phyloP scores from a whole-genome alignment of 2,329 filamentous ascomycete genomes.

The Penicillium occitanis region DNA sequence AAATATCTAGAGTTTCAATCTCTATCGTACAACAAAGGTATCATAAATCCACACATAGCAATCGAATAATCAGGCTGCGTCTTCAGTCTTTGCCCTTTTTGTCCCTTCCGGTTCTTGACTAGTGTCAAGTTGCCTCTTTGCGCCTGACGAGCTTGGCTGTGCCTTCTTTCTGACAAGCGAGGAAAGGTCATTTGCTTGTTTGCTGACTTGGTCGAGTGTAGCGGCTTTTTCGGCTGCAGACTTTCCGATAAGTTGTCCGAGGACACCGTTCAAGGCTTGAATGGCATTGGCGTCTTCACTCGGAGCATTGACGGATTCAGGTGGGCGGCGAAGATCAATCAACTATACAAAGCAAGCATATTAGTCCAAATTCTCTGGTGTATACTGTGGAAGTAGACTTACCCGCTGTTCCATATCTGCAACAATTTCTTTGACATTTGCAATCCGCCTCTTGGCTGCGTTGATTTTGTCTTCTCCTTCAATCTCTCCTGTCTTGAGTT shows the following conservation, averaged over 20 bases:
- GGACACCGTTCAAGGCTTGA: constrained; percentile 55
- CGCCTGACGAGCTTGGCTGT: constrained; percentile 25
- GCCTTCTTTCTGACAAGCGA: constrained; percentile 59
- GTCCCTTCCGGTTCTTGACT: constrained; percentile 15
- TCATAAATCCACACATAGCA: constrained; percentile 8
- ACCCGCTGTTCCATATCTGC: constrained; percentile 61
- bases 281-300: constrained; percentile 44
- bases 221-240: constrained; percentile 54
- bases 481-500: constrained; percentile 38
- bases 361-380: neutral
- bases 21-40: constrained; percentile 13
- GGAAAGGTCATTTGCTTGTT: constrained; percentile 59
- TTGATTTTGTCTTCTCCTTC: constrained; percentile 43
- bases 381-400: constrained; percentile 26
- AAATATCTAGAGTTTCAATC: neutral
- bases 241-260: constrained; percentile 59
- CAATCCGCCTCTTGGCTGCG: constrained; percentile 50
- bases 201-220: constrained; percentile 55
- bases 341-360: constrained; percentile 41
- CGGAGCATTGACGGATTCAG: constrained; percentile 47
- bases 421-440: constrained; percentile 61
- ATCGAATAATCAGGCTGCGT: neutral
- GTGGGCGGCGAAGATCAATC: constrained; percentile 57
- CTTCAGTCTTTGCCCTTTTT: constrained; percentile 23
- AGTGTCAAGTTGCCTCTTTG: constrained; percentile 34